A percentile compares a stretch with the other conserved stretches of the same genome.
Conservation (phyloP, 2,329 filamentous ascomycete genomes). For the Penicillium decumbens region DNA sequence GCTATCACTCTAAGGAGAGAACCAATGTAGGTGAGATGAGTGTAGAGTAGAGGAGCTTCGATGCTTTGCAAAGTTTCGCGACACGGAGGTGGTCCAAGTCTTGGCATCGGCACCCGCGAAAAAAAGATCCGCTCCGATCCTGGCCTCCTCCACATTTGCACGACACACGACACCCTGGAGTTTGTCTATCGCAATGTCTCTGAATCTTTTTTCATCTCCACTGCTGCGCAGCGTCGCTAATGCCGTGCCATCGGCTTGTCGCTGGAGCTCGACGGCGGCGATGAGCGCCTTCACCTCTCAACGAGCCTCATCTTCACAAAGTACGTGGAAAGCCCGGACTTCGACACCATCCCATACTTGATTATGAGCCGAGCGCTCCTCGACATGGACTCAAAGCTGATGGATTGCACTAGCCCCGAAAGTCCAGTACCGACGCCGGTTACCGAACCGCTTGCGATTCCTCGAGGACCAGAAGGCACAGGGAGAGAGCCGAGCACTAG, state of each 20-base stretch:
- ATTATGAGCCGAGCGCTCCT: not conserved
- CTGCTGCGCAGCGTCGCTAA: constrained; percentile 25
- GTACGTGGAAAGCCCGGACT: constrained; percentile 13
- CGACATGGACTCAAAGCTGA: not conserved
- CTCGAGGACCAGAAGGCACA: constrained; percentile 36
- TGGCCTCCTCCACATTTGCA: not conserved
- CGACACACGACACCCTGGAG: not conserved
- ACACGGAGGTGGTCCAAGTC: constrained; percentile 25
- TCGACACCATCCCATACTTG: not conserved
- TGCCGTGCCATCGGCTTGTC: constrained; percentile 24
- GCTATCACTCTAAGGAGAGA: not conserved
- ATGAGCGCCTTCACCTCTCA: constrained; percentile 26
- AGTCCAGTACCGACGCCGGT: constrained; percentile 22
- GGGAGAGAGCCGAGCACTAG: constrained; percentile 37
- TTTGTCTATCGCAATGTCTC: constrained; percentile 23
- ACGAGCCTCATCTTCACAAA: constrained; percentile 18
- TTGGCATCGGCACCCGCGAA: constrained; percentile 24
- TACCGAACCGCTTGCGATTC: constrained; percentile 32
- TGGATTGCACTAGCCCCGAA: constrained; percentile 14
- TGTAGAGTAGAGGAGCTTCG: not conserved
- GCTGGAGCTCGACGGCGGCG: constrained; percentile 35
- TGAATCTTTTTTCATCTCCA: constrained; percentile 27
- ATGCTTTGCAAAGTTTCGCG: constrained; percentile 15
- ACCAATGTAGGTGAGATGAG: not conserved
- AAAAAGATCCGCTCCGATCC: constrained; percentile 24